Percentiles rank a stretch among this genome's conserved stretches.
These are phyloP conservation scores for Mycena sanguinolenta DNA, from an alignment of 768 basidiomycete genomes.

Conservation along the genomic window DNA sequence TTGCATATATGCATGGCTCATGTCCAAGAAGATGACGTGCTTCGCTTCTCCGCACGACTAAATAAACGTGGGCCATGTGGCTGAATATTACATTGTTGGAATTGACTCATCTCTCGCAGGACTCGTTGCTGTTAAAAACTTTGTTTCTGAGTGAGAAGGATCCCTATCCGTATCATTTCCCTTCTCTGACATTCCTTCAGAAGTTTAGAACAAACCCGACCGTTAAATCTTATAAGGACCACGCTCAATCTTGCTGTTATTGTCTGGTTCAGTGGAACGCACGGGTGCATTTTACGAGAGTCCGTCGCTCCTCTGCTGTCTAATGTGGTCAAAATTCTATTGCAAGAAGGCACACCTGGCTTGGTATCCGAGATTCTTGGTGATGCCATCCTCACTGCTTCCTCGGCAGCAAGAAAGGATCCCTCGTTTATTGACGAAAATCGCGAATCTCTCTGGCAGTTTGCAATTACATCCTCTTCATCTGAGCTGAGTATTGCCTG, in stretches of 20 bases:
- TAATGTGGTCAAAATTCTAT: constrained; percentile 37
- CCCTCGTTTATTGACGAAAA: constrained; percentile 36
- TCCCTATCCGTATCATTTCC: background rate
- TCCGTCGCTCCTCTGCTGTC: constrained; percentile 41
- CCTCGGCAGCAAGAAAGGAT: constrained; percentile 45
- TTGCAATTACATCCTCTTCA: constrained; percentile 45
- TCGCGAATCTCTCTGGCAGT: constrained; percentile 53
- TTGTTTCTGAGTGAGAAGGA: background rate
- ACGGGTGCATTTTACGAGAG: constrained; percentile 36
- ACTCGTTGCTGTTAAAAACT: constrained; percentile 5
- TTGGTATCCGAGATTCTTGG: constrained; percentile 42
- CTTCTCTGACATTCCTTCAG: constrained; percentile 8
- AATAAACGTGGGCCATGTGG: constrained; percentile 46
- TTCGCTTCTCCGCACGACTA: constrained; percentile 46
- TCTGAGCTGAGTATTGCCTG: constrained; percentile 56
- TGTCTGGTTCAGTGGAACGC: constrained; percentile 47
- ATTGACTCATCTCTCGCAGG: constrained; percentile 16
- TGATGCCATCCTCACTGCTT: constrained; percentile 51
- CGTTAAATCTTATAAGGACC: constrained; percentile 37
- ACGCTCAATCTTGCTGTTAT: constrained; percentile 50
- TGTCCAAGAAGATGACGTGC: constrained; percentile 38
- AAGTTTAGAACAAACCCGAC: background rate
- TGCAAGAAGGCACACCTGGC: constrained; percentile 15
- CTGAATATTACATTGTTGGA: background rate
- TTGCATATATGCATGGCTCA: constrained; percentile 37